Conservation (phyloP, 148 eudicot species). For the Gaultheria prostrata region DNA sequence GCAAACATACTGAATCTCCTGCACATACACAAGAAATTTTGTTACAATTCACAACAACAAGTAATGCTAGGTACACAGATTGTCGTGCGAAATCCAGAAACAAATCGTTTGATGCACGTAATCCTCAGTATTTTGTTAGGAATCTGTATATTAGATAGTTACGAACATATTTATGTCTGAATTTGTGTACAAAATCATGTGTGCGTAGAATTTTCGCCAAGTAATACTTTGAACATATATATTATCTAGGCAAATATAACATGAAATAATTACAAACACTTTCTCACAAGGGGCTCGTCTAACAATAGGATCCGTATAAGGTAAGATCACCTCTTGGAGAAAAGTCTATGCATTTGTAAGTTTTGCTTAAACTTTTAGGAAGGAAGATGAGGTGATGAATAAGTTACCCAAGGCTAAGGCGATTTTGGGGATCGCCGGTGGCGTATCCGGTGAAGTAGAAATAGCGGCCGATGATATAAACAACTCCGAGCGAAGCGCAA, state of each 20-base stretch:
- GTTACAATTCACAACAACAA: background rate
- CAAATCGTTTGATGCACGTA: background rate
- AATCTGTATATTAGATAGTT: background rate
- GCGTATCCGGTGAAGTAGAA: conserved; percentile 91
- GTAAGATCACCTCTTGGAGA: background rate
- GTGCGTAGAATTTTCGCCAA: no score
- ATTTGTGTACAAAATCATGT: no score
- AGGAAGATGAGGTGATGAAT: background rate
- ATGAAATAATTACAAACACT: no score
- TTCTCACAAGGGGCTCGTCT: background rate
- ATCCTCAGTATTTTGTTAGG: background rate
- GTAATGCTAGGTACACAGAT: background rate
- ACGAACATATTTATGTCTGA: no score
- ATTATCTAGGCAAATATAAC: no score
- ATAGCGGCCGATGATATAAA: conserved; percentile 49
- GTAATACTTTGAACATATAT: no score
- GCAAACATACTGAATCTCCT: conserved; percentile 71
- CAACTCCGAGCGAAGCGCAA: conserved; percentile 46
- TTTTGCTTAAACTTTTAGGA: background rate
- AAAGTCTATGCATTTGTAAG: background rate
- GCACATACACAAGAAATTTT: conserved; percentile 17
- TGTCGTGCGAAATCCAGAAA: no score
- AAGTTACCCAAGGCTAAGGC: conserved; percentile 66
- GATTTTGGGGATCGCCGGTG: conserved; percentile 68
- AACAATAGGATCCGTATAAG: background rate